phyloP scores from a whole-genome alignment of 176 grass and related monocot species.

The Eragrostis curvula region DNA sequence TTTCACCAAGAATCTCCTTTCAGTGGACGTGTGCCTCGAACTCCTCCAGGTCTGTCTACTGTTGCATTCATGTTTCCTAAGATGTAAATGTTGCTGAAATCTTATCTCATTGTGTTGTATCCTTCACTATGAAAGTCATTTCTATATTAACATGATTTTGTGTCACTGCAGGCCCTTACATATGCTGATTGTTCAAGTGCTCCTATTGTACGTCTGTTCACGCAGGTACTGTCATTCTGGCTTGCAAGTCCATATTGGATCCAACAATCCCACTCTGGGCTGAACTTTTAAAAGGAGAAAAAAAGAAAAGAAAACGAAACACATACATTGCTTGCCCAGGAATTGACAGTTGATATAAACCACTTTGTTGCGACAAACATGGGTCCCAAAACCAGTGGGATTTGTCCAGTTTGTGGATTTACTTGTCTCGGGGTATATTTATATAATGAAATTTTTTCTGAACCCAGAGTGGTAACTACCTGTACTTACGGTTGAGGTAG shows the following conservation, averaged over 20 bases:
- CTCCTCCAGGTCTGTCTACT: conserved; percentile 75
- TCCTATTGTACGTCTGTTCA: conserved; percentile 62
- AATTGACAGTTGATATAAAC: conserved; percentile 10
- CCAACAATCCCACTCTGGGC: conserved; percentile 1
- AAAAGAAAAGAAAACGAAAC: background rate
- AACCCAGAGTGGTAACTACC: background rate
- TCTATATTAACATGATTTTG: conserved; percentile 35
- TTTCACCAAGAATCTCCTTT: conserved; percentile 72
- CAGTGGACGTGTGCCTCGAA: conserved; percentile 67
- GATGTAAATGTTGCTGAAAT: background rate
- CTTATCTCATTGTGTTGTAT: background rate
- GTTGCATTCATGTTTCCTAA: background rate
- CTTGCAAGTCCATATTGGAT: conserved; percentile 1
- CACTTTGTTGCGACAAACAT: background rate
- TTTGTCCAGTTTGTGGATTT: background rate
- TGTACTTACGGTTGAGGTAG: background rate
- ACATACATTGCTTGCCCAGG: background rate
- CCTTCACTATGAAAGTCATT: conserved; percentile 23
- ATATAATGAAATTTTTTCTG: background rate
- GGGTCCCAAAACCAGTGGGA: background rate
- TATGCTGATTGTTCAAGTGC: conserved; percentile 67
- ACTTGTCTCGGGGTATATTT: background rate
- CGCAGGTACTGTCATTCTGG: conserved; percentile 60
- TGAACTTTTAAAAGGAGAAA: background rate
- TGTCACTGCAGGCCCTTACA: conserved; percentile 70